phyloP scores from a whole-genome alignment of 345 rosid species.

The Citrus maxima region DNA sequence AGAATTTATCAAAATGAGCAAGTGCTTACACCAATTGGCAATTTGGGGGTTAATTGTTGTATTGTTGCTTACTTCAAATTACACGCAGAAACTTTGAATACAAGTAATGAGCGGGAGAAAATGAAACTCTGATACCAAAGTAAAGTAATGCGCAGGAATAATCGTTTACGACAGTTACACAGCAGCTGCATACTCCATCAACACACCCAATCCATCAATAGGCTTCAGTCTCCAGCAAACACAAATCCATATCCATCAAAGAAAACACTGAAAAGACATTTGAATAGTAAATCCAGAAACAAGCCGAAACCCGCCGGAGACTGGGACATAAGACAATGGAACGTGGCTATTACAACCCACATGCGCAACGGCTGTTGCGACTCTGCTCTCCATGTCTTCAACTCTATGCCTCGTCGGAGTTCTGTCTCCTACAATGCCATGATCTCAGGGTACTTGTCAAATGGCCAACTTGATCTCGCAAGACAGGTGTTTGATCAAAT shows the following conservation, averaged over 20 bases:
- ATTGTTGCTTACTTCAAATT: no score
- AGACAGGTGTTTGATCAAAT: slow-evolving; percentile 43
- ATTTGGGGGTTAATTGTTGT: no score
- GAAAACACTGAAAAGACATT: slow-evolving; percentile 21
- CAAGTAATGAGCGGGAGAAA: no score
- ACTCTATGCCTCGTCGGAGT: slow-evolving; percentile 57
- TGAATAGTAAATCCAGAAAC: slow-evolving; percentile 12
- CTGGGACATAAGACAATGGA: slow-evolving; percentile 46
- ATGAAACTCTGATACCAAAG: no score
- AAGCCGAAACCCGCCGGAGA: slow-evolving; percentile 20
- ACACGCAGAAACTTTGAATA: no score
- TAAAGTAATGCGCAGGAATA: slow-evolving; percentile 36
- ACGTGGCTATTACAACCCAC: slow-evolving; percentile 46
- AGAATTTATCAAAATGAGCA: no score
- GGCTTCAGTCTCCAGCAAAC: not conserved
- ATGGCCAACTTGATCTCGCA: slow-evolving; percentile 39
- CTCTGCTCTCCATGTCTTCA: slow-evolving; percentile 43
- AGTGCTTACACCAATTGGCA: no score
- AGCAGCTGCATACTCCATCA: not conserved
- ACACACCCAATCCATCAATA: slow-evolving; percentile 8
- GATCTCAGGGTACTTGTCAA: slow-evolving; percentile 47
- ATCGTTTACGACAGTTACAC: slow-evolving; percentile 18
- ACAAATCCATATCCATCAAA: slow-evolving; percentile 33
- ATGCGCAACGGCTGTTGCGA: slow-evolving; percentile 48
- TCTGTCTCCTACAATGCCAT: slow-evolving; percentile 52